Base-by-base conservation (phyloP, 345 rosid species). In the Eucalyptus albens region DNA sequence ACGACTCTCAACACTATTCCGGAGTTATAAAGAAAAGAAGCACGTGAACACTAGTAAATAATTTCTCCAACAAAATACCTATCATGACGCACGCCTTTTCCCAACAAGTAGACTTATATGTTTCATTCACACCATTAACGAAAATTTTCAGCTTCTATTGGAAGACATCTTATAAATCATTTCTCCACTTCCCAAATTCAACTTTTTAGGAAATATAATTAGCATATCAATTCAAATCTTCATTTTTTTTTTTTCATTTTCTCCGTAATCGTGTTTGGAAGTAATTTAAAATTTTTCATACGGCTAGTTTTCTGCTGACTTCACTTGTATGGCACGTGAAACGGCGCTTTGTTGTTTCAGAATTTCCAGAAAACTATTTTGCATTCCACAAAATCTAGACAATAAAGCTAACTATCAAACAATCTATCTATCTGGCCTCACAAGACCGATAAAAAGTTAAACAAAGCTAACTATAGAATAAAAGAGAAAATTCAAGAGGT, bases 341-440 rank as follows among this genome's bases (percentile, higher is more conserved):
- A 56, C 6, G 62, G 62, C 0, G 29, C 29, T 56, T 56, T 56
- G 29, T 24, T 56, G 62, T 56, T 56, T 56, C 62, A 24, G 62
- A 56, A 0, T 56, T 0, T 56, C 29, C 29, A 24, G 0, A 56
- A 56, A 56, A 24, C 29, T 0, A 0, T 56, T 6, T 24, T 56
- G 13, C 29, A 11, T 56, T 56, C 62, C 0, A 4, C 62, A 56
- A 0, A 56, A 0, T 56, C 29, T 56, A 56, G 62, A 56, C 29
- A 24, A 56, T 26, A 10, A 56, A 56, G 12, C 62, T 56, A 56
- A 56, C 62, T 10, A 24, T 22, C n/a, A 29, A n/a, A n/a, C 69
- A 62, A 62, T 62, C 33, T 62, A 6, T 62, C 17, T 13, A 62
- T 29, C 17, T 62, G 9, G 15, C 3, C 69, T 62, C 69, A 62